Evolutionary conservation across 176 grass and related monocot genomes (phyloP).

Genomic region (Lolium multiflorum): DNA sequence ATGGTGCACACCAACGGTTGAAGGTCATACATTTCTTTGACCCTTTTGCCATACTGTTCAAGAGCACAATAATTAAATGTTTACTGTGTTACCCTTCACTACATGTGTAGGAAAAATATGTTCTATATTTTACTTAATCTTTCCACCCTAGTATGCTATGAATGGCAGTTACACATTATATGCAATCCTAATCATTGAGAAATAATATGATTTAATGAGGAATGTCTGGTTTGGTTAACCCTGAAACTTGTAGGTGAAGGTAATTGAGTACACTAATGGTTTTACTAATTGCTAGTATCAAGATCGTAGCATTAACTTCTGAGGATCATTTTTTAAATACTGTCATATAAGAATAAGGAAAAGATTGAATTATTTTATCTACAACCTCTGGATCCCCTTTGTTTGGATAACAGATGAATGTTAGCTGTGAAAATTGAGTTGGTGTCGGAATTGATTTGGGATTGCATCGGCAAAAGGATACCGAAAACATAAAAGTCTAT

Average conservation of each 20-base stretch:
- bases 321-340: neutral
- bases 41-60: conserved; percentile 12
- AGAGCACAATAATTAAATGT: conserved; percentile 3
- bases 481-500: conserved; percentile 12
- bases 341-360: neutral
- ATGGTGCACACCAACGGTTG: conserved; percentile 69
- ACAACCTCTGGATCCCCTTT: conserved; percentile 30
- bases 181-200: conserved; percentile 4
- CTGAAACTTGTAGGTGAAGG: conserved; percentile 11
- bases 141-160: conserved; percentile 11
- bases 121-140: conserved; percentile 18
- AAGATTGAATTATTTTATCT: conserved; percentile 15
- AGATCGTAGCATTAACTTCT: neutral
- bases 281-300: conserved; percentile 33
- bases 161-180: conserved; percentile 19
- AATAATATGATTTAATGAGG: conserved; percentile 4
- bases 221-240: conserved; percentile 12
- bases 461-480: neutral
- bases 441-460: conserved; percentile 1
- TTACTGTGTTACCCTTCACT: conserved; percentile 27
- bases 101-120: conserved; percentile 2
- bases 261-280: neutral
- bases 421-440: conserved; percentile 8
- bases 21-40: conserved; percentile 56
- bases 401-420: conserved; percentile 22